Evolutionary conservation across 2,329 filamentous ascomycete species (phyloP).

Genomic region (Fusarium devonianum): DNA sequence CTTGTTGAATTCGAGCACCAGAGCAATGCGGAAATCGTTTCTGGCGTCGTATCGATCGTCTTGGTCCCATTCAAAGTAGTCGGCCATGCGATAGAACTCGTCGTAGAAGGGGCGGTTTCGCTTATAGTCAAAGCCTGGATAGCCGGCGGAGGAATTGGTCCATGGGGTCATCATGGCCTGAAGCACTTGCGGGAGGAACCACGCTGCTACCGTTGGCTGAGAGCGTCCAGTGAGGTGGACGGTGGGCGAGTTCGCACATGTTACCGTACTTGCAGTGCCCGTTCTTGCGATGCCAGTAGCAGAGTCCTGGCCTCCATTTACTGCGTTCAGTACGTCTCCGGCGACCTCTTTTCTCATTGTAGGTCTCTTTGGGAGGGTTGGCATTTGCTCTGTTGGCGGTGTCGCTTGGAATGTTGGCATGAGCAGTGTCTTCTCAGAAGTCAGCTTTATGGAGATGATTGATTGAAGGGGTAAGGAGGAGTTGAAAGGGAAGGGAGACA

Average conservation of each 20-base stretch:
- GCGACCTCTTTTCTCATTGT: too few relatives aligned
- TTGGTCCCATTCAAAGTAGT: not conserved
- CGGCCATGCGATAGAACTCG: conserved; percentile 19
- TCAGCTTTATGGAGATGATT: too few relatives aligned
- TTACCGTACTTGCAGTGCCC: conserved; percentile 14
- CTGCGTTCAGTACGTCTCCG: too few relatives aligned
- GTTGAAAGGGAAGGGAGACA: too few relatives aligned
- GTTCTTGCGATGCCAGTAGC: too few relatives aligned
- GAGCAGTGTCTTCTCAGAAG: too few relatives aligned
- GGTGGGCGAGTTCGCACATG: conserved; percentile 10
- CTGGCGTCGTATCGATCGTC: not conserved
- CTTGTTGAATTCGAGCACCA: conserved; percentile 16
- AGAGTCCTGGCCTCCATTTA: too few relatives aligned
- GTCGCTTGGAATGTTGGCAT: too few relatives aligned
- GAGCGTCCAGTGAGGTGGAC: not conserved
- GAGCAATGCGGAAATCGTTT: conserved; percentile 3
- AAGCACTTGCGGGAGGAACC: not conserved
- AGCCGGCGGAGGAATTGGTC: conserved; percentile 19
- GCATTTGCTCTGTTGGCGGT: too few relatives aligned
- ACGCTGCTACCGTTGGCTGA: not conserved
- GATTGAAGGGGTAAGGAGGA: too few relatives aligned
- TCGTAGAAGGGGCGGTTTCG: conserved; percentile 5
- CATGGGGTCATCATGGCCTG: conserved; percentile 2
- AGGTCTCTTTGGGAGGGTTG: too few relatives aligned
- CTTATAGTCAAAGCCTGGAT: conserved; percentile 9